Percentiles rank a stretch among this genome's conserved stretches.
Evolutionary conservation across 1,284 basidiomycete genomes (phyloP).

Genomic region (Phylloporus sp.): DNA sequence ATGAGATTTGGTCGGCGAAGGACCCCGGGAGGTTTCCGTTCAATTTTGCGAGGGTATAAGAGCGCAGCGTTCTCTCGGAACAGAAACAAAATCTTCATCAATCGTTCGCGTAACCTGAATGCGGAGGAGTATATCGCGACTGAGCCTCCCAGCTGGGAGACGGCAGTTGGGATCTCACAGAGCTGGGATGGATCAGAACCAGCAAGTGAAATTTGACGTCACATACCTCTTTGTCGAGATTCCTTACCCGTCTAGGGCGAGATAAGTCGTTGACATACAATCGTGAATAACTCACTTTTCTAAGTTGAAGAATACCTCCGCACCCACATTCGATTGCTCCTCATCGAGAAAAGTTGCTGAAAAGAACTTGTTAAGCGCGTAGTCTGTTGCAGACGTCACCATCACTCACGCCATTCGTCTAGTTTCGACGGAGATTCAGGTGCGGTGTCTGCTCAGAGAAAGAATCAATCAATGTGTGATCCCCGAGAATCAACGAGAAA

Average conservation of each 20-base stretch:
- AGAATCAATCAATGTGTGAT: too few relatives aligned
- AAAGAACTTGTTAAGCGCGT: slow-evolving; percentile 14
- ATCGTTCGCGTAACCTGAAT: slow-evolving; percentile 39
- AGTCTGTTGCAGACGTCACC: neutral
- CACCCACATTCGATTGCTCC: slow-evolving; percentile 38
- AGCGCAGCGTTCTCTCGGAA: slow-evolving; percentile 41
- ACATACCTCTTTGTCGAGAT: slow-evolving; percentile 39
- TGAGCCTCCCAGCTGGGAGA: slow-evolving; percentile 39
- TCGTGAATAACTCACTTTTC: slow-evolving; percentile 33
- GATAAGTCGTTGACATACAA: slow-evolving; percentile 2
- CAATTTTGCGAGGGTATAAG: slow-evolving; percentile 37
- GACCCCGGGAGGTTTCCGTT: slow-evolving; percentile 36
- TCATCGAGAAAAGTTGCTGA: slow-evolving; percentile 39
- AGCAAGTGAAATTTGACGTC: neutral
- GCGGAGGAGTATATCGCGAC: slow-evolving; percentile 41
- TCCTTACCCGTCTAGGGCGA: slow-evolving; percentile 34
- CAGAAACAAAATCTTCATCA: slow-evolving; percentile 40
- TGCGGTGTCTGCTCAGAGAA: too few relatives aligned
- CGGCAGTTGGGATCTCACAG: slow-evolving; percentile 40
- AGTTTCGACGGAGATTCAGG: too few relatives aligned
- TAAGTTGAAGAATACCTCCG: slow-evolving; percentile 37
- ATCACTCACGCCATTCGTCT: slow-evolving; percentile 59
- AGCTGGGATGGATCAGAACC: slow-evolving; percentile 30
- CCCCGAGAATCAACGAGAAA: slow-evolving; percentile 44
- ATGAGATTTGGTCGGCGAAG: slow-evolving; percentile 42